These are phyloP conservation scores for Populus hybrid DNA, from an alignment of 441 rosid species.

Conservation along the genomic window DNA sequence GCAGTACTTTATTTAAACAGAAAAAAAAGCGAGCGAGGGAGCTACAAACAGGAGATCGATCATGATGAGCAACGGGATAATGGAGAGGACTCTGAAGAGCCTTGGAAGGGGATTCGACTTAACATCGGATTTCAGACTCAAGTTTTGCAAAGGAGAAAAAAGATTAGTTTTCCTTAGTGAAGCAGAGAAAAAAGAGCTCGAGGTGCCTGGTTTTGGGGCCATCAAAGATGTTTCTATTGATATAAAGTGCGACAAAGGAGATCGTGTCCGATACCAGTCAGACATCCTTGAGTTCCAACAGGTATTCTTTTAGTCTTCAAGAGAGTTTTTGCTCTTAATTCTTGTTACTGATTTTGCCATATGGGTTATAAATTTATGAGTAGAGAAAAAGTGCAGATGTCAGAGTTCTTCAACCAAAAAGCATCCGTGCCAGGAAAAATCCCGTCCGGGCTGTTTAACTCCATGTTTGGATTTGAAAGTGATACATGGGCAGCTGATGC, in stretches of 20 bases:
- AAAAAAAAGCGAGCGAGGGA: neutral
- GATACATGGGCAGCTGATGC: slow-evolving; percentile 81
- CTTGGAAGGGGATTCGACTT: slow-evolving; percentile 88
- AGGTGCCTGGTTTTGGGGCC: slow-evolving; percentile 61
- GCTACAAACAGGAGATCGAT: neutral
- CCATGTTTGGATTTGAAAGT: slow-evolving; percentile 66
- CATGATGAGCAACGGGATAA: slow-evolving; percentile 28
- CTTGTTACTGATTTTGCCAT: neutral
- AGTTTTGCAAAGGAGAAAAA: slow-evolving; percentile 66
- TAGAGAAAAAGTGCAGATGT: slow-evolving; percentile 49
- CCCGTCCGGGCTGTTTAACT: slow-evolving; percentile 75
- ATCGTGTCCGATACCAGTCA: slow-evolving; percentile 64
- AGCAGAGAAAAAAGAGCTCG: slow-evolving; percentile 41
- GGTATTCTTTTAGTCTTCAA: slow-evolving; percentile 29
- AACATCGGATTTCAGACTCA: slow-evolving; percentile 70
- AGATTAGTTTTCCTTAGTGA: slow-evolving; percentile 62
- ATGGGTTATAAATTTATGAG: neutral
- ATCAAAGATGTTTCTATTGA: slow-evolving; percentile 51
- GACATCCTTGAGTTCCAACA: slow-evolving; percentile 78
- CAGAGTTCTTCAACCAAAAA: slow-evolving; percentile 70
- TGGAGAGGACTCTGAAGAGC: slow-evolving; percentile 57
- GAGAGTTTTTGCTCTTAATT: neutral
- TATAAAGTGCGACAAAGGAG: slow-evolving; percentile 85
- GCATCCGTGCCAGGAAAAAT: slow-evolving; percentile 66
- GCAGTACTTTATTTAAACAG: neutral